Evolutionary conservation across 2,329 filamentous ascomycete genomes (phyloP).

Genomic region (Periconia sp.): DNA sequence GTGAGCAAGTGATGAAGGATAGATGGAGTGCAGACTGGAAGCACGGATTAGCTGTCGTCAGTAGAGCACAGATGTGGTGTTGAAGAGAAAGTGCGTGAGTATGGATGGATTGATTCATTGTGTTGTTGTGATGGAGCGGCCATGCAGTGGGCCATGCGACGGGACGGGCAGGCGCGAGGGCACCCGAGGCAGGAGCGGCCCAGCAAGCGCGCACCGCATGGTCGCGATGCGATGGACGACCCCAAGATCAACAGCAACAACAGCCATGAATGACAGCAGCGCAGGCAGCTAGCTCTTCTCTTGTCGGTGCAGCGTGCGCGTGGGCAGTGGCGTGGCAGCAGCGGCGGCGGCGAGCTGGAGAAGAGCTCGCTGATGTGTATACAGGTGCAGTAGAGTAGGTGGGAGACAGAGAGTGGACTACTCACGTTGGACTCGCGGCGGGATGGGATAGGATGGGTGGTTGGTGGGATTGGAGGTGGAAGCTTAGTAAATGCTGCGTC

Average conservation of each 20-base stretch:
- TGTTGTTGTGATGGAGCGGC: not conserved
- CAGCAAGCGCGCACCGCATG: not conserved
- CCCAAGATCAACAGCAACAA: not conserved
- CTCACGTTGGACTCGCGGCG: not conserved
- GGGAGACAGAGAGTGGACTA: too few species aligned
- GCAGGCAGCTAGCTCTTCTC: not conserved
- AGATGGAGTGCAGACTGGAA: not conserved
- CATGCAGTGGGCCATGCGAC: not conserved
- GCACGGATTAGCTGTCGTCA: not conserved
- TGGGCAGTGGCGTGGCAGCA: too few species aligned
- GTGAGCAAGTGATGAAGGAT: not conserved
- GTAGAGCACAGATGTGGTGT: not conserved
- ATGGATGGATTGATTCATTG: not conserved
- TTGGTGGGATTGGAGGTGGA: not conserved
- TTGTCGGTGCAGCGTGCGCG: not conserved
- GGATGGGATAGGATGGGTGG: not conserved
- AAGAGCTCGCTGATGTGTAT: not conserved
- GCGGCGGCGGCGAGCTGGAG: not conserved
- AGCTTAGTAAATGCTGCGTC: not conserved
- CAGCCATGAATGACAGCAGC: not conserved
- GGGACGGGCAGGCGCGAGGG: not conserved
- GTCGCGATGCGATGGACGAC: not conserved
- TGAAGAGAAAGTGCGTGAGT: not conserved
- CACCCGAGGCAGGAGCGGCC: not conserved
- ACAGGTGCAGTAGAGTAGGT: not conserved